phyloP scores from a whole-genome alignment of 139 green algal genomes.

The Pleodorina starrii region DNA sequence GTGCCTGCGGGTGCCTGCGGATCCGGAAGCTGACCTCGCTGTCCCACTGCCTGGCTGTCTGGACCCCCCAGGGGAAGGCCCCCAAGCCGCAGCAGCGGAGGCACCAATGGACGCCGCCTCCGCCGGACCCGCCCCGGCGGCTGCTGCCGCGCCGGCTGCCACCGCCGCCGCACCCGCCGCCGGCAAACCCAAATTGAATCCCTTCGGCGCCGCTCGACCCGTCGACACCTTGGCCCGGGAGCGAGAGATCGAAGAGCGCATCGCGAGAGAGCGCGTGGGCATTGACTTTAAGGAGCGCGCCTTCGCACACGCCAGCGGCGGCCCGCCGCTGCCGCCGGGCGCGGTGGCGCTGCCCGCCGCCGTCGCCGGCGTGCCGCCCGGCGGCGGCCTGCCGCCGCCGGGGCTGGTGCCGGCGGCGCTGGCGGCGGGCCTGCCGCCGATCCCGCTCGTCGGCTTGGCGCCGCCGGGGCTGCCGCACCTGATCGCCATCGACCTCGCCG shows the following conservation, averaged over 20 bases:
- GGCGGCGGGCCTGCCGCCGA: background rate
- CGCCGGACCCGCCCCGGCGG: background rate
- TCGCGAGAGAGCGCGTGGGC: background rate
- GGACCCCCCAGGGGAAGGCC: no score
- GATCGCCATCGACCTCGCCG: background rate
- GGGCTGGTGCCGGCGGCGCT: background rate
- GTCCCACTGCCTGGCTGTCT: no score
- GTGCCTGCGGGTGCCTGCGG: no score
- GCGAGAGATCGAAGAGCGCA: slow-evolving; percentile 53
- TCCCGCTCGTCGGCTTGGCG: slow-evolving; percentile 3
- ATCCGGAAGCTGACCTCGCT: no score
- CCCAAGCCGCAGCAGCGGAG: no score
- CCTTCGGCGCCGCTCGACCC: slow-evolving; percentile 50
- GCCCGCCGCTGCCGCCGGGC: background rate
- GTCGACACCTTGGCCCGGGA: slow-evolving; percentile 52
- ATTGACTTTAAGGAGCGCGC: slow-evolving; percentile 24
- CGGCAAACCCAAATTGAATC: slow-evolving; percentile 48
- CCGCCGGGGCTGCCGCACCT: slow-evolving; percentile 1
- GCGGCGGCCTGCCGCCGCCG: background rate
- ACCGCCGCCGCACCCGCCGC: background rate
- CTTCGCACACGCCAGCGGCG: background rate
- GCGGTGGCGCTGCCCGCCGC: background rate
- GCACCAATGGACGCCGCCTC: no score
- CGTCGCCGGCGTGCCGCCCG: background rate
- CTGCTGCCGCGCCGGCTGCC: background rate